These are phyloP conservation scores for Globisporangium middletonii DNA, from an alignment of 352 stramenopile genomes.

Conservation along the genomic window DNA sequence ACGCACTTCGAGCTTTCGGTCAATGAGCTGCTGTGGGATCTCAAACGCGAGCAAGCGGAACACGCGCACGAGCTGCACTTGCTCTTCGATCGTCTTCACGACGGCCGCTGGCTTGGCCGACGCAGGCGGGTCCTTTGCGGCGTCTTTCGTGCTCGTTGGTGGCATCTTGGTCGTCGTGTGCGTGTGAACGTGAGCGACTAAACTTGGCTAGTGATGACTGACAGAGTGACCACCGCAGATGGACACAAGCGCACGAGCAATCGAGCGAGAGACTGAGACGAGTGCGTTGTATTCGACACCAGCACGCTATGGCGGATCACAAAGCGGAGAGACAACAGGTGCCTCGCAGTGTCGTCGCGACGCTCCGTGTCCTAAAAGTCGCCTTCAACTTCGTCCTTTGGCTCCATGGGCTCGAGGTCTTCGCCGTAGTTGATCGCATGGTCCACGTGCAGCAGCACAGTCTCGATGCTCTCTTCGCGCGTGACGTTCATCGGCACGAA, in stretches of 20 bases:
- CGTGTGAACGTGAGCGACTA: too few species aligned
- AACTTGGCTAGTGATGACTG: too few species aligned
- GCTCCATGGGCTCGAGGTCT: slow-evolving; percentile 90
- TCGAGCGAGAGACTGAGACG: too few species aligned
- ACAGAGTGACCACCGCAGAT: too few species aligned
- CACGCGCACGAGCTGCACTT: slow-evolving; percentile 65
- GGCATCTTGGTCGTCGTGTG: neutral
- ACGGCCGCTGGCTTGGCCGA: slow-evolving; percentile 13
- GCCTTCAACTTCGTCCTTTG: slow-evolving; percentile 52
- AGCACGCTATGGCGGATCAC: too few species aligned
- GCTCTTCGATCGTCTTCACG: slow-evolving; percentile 56
- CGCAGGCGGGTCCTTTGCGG: slow-evolving; percentile 6
- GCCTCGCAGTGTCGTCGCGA: neutral
- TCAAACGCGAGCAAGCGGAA: slow-evolving; percentile 70
- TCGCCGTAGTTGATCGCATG: slow-evolving; percentile 97
- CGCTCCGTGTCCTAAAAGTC: slow-evolving; percentile 7
- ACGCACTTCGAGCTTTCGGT: slow-evolving; percentile 55
- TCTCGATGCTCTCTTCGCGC: slow-evolving; percentile 95
- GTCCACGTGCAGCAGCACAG: slow-evolving; percentile 94
- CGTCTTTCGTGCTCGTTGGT: neutral
- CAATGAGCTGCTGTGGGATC: slow-evolving; percentile 44
- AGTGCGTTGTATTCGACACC: too few species aligned
- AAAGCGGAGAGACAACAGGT: too few species aligned
- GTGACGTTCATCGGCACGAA: slow-evolving; percentile 97
- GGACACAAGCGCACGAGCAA: too few species aligned